These are phyloP conservation scores for Globisporangium megalacanthum DNA, from an alignment of 352 stramenopile species.

Conservation along the genomic window DNA sequence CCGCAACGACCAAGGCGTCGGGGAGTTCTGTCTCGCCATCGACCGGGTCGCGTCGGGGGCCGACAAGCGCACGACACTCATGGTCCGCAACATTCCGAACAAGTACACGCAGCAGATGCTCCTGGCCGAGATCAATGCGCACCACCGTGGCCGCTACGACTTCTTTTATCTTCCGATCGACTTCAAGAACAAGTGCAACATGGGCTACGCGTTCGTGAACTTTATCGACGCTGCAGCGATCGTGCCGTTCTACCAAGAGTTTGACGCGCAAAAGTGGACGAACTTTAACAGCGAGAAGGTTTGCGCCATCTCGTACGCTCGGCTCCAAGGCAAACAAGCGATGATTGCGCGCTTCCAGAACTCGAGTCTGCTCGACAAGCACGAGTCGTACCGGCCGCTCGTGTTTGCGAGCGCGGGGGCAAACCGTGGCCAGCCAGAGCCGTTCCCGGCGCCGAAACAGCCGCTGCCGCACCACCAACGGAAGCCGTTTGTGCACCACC, in stretches of 20 bases:
- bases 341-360: conserved; percentile 99
- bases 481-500: not conserved
- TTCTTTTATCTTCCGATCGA: conserved; percentile 99
- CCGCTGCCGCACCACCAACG: conserved; percentile 9
- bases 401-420: conserved; percentile 83
- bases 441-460: conserved; percentile 62
- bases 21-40: conserved; percentile 76
- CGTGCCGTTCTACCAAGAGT: conserved; percentile 77
- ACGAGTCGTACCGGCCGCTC: conserved; percentile 89
- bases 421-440: conserved; percentile 61
- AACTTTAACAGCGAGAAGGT: conserved; percentile 99
- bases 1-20: conserved; percentile 58
- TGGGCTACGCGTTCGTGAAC: conserved; percentile 99
- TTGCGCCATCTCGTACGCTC: conserved; percentile 96
- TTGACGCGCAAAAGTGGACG: conserved; percentile 90
- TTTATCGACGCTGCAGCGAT: conserved; percentile 91
- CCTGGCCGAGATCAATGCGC: conserved; percentile 94
- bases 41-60: conserved; percentile 71
- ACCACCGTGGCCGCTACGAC: conserved; percentile 91
- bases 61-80: conserved; percentile 97
- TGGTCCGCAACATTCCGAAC: conserved; percentile 99
- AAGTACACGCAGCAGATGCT: conserved; percentile 99
- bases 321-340: conserved; percentile 95
- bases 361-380: conserved; percentile 92
- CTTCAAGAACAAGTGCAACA: conserved; percentile 99